Percentiles rank a stretch among this genome's conserved stretches.
Evolutionary conservation across 805 yeast species (phyloP).

Genomic region (Yarrowia divulgata): DNA sequence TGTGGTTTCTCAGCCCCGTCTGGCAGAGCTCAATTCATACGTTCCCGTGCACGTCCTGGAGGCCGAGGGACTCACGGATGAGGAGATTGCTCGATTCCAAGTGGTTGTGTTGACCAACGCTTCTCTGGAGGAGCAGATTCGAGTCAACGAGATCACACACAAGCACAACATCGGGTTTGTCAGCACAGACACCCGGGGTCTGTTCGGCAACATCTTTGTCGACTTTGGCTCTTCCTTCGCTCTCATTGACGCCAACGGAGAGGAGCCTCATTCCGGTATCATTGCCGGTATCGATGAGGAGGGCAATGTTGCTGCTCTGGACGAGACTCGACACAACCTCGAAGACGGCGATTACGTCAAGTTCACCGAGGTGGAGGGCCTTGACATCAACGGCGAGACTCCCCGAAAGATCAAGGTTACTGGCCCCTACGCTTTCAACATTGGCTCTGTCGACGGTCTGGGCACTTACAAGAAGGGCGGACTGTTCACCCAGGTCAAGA

Average conservation of each 20-base stretch:
- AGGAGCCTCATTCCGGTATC: constrained; percentile 86
- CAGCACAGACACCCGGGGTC: constrained; percentile 81
- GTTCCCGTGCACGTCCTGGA: constrained; percentile 80
- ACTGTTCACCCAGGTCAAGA: constrained; percentile 87
- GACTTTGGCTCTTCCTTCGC: constrained; percentile 87
- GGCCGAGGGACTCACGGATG: constrained; percentile 59
- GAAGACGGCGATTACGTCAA: constrained; percentile 91
- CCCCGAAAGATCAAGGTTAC: constrained; percentile 79
- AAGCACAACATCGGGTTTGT: constrained; percentile 76
- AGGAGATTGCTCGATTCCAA: constrained; percentile 65
- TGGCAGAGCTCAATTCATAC: constrained; percentile 86
- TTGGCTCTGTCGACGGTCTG: constrained; percentile 60
- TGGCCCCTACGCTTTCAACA: constrained; percentile 93
- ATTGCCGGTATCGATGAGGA: constrained; percentile 85
- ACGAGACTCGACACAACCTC: constrained; percentile 89
- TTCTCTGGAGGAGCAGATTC: constrained; percentile 73
- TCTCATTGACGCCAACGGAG: constrained; percentile 87
- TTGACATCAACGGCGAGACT: constrained; percentile 75
- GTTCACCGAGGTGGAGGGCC: constrained; percentile 84
- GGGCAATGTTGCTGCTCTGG: constrained; percentile 93
- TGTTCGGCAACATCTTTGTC: constrained; percentile 86
- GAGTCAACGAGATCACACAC: constrained; percentile 79
- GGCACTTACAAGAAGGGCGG: constrained; percentile 86
- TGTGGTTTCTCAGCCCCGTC: constrained; percentile 64
- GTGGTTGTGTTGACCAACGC: constrained; percentile 84